These are phyloP conservation scores for Peltaster fructicola DNA, from an alignment of 2,329 filamentous ascomycete species.

Conservation along the genomic window DNA sequence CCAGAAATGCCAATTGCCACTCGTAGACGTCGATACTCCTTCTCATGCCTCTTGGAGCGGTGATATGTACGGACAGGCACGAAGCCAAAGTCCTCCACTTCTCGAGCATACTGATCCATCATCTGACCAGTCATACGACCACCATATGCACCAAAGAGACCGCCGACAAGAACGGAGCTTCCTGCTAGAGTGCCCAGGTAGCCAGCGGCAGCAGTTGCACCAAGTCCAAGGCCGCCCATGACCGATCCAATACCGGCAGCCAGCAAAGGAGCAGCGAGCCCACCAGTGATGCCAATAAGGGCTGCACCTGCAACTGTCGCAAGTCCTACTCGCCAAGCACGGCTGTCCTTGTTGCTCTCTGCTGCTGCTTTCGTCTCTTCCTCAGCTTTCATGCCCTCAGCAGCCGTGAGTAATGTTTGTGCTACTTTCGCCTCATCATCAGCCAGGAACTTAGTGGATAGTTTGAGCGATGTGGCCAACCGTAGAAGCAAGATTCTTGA, in stretches of 20 bases:
- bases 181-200: slow-evolving; percentile 67
- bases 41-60: slow-evolving; percentile 33
- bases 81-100: slow-evolving; percentile 80
- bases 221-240: slow-evolving; percentile 60
- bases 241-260: slow-evolving; percentile 64
- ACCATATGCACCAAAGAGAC: slow-evolving; percentile 82
- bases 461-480: slow-evolving; percentile 18
- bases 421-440: slow-evolving; percentile 49
- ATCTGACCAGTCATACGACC: slow-evolving; percentile 67
- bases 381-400: slow-evolving; percentile 60
- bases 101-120: slow-evolving; percentile 72
- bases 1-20: slow-evolving; percentile 73
- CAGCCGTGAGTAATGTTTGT: slow-evolving; percentile 53
- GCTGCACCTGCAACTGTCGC: slow-evolving; percentile 78
- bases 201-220: slow-evolving; percentile 54
- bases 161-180: slow-evolving; percentile 61
- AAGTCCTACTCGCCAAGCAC: slow-evolving; percentile 68
- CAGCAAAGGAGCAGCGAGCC: slow-evolving; percentile 59
- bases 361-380: slow-evolving; percentile 56
- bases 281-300: slow-evolving; percentile 66
- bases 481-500: slow-evolving; percentile 20
- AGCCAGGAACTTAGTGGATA: slow-evolving; percentile 16
- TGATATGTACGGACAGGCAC: slow-evolving; percentile 50
- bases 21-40: slow-evolving; percentile 39
- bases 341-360: slow-evolving; percentile 45